These are phyloP conservation scores for Boletus rubescentipes DNA, from an alignment of 768 basidiomycete genomes.

Conservation along the genomic window DNA sequence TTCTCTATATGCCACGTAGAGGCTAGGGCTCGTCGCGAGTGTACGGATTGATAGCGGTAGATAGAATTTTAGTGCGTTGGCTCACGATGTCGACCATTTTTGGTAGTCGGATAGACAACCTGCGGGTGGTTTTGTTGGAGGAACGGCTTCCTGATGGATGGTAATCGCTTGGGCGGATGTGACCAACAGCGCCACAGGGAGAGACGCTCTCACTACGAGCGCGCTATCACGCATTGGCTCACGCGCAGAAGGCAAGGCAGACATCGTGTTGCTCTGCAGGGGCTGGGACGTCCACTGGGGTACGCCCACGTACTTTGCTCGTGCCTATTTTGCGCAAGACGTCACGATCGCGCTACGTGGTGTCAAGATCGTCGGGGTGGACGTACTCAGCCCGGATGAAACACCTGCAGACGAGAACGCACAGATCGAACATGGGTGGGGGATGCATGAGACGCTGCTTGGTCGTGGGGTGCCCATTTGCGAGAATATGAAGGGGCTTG, in stretches of 20 bases:
- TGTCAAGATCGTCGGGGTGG: slow-evolving; percentile 58
- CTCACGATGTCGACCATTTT: slow-evolving; percentile 48
- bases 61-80: slow-evolving; percentile 46
- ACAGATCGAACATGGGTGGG: slow-evolving; percentile 34
- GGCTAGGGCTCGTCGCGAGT: no score
- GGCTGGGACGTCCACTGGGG: slow-evolving; percentile 65
- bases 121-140: slow-evolving; percentile 57
- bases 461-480: slow-evolving; percentile 62
- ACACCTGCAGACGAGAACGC: slow-evolving; percentile 31
- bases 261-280: slow-evolving; percentile 58
- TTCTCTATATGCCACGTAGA: no score
- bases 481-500: slow-evolving; percentile 66
- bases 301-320: slow-evolving; percentile 50
- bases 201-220: not conserved
- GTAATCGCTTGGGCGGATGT: slow-evolving; percentile 60
- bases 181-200: not conserved
- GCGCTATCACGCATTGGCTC: slow-evolving; percentile 21
- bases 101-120: slow-evolving; percentile 53
- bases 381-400: slow-evolving; percentile 68
- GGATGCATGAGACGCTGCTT: slow-evolving; percentile 60
- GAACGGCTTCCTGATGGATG: slow-evolving; percentile 72
- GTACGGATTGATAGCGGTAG: not conserved
- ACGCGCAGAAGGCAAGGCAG: slow-evolving; percentile 26
- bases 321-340: slow-evolving; percentile 59
- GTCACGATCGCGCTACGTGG: slow-evolving; percentile 56